phyloP scores from a whole-genome alignment of 2,329 filamentous ascomycete genomes.

The Fusarium paranaense region DNA sequence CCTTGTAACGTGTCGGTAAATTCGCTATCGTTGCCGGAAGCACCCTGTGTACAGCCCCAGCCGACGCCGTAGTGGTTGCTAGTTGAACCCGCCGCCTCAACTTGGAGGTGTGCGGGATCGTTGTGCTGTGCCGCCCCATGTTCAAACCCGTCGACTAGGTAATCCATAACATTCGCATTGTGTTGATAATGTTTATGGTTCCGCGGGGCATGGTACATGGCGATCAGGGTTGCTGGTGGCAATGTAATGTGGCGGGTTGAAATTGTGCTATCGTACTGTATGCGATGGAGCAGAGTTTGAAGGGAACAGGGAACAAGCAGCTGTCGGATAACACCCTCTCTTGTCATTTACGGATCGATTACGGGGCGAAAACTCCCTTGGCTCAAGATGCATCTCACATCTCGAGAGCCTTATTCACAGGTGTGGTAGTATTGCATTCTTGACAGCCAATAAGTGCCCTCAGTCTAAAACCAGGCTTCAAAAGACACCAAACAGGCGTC shows the following conservation, averaged over 20 bases:
- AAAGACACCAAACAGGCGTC: neutral
- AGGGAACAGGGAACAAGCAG: neutral
- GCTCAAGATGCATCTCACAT: neutral
- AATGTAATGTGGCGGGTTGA: neutral
- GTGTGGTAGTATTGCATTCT: neutral
- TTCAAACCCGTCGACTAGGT: neutral
- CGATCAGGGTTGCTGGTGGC: neutral
- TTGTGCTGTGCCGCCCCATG: neutral
- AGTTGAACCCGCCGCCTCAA: neutral
- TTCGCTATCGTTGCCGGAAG: neutral
- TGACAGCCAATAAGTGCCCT: neutral
- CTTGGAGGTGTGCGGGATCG: neutral
- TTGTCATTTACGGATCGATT: neutral
- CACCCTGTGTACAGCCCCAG: neutral
- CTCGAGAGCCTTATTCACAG: neutral
- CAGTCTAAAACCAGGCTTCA: neutral
- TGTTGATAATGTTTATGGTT: neutral
- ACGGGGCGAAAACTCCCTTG: neutral
- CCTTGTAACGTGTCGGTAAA: neutral
- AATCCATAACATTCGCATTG: neutral
- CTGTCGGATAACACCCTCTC: neutral
- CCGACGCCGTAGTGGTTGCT: neutral
- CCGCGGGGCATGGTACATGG: neutral
- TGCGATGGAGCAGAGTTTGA: neutral
- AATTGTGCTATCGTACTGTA: neutral